Evolutionary conservation across 768 basidiomycete genomes (phyloP).

Genomic region (Hemileccinum impolitum): DNA sequence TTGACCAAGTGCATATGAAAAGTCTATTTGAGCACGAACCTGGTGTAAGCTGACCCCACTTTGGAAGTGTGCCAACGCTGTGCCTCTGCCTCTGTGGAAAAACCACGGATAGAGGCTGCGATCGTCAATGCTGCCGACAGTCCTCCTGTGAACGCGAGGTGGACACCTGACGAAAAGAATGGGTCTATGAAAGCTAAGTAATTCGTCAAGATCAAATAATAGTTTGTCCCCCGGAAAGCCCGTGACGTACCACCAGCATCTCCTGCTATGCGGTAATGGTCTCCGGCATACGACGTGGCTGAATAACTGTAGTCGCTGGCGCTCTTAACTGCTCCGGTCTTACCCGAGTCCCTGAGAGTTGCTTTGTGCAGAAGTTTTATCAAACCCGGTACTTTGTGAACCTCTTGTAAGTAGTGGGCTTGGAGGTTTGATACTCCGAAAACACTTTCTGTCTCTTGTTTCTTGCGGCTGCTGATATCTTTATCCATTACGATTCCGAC

Average conservation of each 20-base stretch:
- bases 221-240: neutral
- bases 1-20: neutral
- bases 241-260: slow-evolving; percentile 38
- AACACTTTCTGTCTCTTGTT: slow-evolving; percentile 1
- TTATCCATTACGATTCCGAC: slow-evolving; percentile 52
- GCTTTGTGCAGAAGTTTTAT: neutral
- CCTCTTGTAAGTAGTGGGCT: slow-evolving; percentile 2
- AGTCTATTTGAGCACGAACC: neutral
- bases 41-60: neutral
- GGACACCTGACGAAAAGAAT: slow-evolving; percentile 11
- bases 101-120: slow-evolving; percentile 7
- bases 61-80: slow-evolving; percentile 3
- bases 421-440: neutral
- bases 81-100: slow-evolving; percentile 4
- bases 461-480: slow-evolving; percentile 28
- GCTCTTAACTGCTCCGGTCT: slow-evolving; percentile 15
- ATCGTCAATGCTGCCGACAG: slow-evolving; percentile 11
- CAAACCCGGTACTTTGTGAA: slow-evolving; percentile 5
- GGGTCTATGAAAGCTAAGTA: slow-evolving; percentile 12
- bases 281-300: slow-evolving; percentile 49
- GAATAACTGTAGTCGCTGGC: slow-evolving; percentile 62
- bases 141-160: slow-evolving; percentile 9
- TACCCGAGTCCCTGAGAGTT: slow-evolving; percentile 7
- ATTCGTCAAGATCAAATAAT: neutral
- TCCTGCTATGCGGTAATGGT: slow-evolving; percentile 52